phyloP scores from a whole-genome alignment of 805 yeast genomes.

The Metschnikowia cubensis region DNA sequence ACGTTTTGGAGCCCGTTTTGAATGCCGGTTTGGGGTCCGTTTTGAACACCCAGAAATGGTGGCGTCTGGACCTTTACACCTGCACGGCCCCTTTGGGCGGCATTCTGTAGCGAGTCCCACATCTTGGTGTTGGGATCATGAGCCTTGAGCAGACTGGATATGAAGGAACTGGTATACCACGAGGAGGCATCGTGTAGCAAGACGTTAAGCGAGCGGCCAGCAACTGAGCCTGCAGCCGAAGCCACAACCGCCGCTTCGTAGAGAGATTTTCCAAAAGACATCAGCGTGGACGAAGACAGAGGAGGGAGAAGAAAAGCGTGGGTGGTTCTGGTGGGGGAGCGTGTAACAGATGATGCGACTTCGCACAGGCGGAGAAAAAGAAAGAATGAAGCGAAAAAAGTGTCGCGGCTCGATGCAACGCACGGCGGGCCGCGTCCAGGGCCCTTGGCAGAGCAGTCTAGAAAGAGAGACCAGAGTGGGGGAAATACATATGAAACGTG shows the following conservation, averaged over 20 bases:
- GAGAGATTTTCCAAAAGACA: slow-evolving; percentile 16
- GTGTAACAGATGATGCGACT: neutral
- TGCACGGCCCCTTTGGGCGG: slow-evolving; percentile 1
- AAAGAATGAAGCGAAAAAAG: slow-evolving; percentile 1
- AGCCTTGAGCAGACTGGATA: slow-evolving; percentile 19
- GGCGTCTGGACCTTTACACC: too few relatives aligned
- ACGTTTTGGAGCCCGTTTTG: too few relatives aligned
- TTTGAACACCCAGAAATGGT: too few relatives aligned
- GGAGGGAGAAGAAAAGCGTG: neutral
- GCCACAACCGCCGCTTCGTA: slow-evolving; percentile 27
- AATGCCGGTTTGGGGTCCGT: too few relatives aligned
- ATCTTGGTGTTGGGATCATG: slow-evolving; percentile 20
- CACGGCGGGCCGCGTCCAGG: slow-evolving; percentile 1
- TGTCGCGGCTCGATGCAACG: slow-evolving; percentile 2
- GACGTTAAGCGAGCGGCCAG: slow-evolving; percentile 16
- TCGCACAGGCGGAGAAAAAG: slow-evolving; percentile 6
- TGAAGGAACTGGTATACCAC: slow-evolving; percentile 21
- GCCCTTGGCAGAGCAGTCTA: neutral
- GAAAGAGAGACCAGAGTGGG: neutral
- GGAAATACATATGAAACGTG: too few relatives aligned
- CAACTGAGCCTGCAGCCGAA: slow-evolving; percentile 21
- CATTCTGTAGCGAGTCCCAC: slow-evolving; percentile 21
- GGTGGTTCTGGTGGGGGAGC: neutral
- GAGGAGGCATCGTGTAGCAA: slow-evolving; percentile 19
- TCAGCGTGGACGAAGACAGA: slow-evolving; percentile 1